Base-by-base conservation (phyloP, 83 land plant genomes). In the Picea abies region DNA sequence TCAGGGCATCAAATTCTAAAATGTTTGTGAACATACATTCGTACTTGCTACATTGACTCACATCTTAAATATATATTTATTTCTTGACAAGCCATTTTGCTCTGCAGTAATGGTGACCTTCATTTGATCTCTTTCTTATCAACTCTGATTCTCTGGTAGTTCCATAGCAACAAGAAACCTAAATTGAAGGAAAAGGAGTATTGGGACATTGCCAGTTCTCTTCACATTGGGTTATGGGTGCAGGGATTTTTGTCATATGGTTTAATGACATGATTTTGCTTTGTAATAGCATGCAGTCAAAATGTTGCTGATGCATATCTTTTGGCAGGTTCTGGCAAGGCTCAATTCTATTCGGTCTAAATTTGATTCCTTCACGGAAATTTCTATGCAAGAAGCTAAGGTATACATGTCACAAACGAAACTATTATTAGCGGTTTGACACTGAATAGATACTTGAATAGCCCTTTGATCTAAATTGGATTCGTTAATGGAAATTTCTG, bases 271-370 rank as follows among this genome's bases (percentile, higher is more conserved):
- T 67, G 32, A 80, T 37, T 49, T 25, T 52, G 25, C 15, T 82
- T 56, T 23, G 16, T 80, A 52, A 81, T 41, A 81, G 7, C 10
- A 52, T 49, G 16, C 23, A 14, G 44, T 44, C 71, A 49, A 62
- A 23, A 20, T 41, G 44, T 72, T n/a, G 56, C 52, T 72, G 66
- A 60, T 44, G 62, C 76, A 47, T 76, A 68, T 81, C n/a, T 44
- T 56, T 37, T 76, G 20, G 0, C 90, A 97, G 99, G 95, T 97
- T 41, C 82, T 97, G 70, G 89, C 94, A 63, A 87, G 92, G 79
- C 84, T 97, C 66, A 85, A 90, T 85, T 95, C 92, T 73, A 85
- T 87, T 23, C 85, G 89, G 37, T 85, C 93, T 6, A 90, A 90
- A 85, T 87, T 89, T 29, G 95, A 96, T 60, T 49, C 90, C 52